Evolutionary conservation across 805 yeast species (phyloP), one percentile per base, ranked within the genome.

Genomic region (Saturnispora kantuleensis): DNA sequence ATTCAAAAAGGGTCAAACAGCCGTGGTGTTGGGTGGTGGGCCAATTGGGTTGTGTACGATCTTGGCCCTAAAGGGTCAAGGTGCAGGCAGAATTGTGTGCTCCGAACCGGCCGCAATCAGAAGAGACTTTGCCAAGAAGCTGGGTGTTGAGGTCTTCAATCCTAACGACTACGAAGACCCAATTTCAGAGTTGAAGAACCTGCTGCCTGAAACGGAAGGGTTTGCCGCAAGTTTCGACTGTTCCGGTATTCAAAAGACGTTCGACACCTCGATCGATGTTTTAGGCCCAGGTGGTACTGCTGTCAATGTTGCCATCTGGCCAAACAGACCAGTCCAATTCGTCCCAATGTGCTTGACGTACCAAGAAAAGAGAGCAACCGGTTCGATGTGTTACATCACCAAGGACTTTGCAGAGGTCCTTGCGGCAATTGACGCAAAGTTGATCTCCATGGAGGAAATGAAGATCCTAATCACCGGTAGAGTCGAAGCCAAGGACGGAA

Each of bases 251-350:
- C 72, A 68, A 42, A 67, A 69, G 8, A 79, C 84, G 10, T 69
- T 74, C 44, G 67, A 67, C 39, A 67, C 79, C 4, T 74, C 76
- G 3, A 56, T 79, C 33, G 64, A 63, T 33, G 74, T 76, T 4
- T 60, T 76, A 8, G 63, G 70, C 1, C 70, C 75, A 5, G 68
- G 74, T 49, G 85, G 85, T 38, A 64, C 67, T 2, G 73, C 78
- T n/a, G 74, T 76, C 29, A 79, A 79, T 57, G 71, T 79, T 45
- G 85, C 85, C 5, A 74, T 80, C 37, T 79, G 83, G 82, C 77
- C 79, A 16, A 67, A 69, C 38, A 63, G 68, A 32, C 70, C 77
- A 7, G 60, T 72, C 21, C 64, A 63, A 12, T 73, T 69, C 55
- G 66, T 66, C 50, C 81, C 81, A 44, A 77, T 76, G 79, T 70